phyloP scores from a whole-genome alignment of 495 filamentous ascomycete species.

The Podospora australis region DNA sequence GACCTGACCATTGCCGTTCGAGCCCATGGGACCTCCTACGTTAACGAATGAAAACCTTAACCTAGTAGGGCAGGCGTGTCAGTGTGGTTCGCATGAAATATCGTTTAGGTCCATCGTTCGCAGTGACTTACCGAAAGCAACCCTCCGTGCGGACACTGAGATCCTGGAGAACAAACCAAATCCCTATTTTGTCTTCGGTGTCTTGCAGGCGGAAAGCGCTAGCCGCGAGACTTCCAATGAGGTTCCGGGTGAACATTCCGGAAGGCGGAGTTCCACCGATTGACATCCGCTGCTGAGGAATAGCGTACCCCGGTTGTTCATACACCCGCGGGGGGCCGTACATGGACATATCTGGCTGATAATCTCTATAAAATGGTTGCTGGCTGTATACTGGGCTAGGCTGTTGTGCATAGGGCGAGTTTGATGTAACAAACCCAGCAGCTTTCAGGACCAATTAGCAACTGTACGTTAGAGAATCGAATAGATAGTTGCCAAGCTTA shows the following conservation, averaged over 20 bases:
- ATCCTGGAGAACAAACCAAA: conserved; percentile 97
- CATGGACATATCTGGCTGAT: conserved; percentile 17
- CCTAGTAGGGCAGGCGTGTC: conserved; percentile 12
- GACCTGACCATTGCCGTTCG: conserved; percentile 33
- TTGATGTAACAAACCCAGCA: conserved; percentile 3
- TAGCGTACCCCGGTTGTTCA: conserved; percentile 15
- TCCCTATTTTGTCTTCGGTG: conserved; percentile 74
- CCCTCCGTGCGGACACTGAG: conserved; percentile 91
- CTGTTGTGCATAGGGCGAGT: no score
- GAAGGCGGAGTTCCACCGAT: conserved; percentile 44
- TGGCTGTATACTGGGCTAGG: no score
- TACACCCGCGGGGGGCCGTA: conserved; percentile 23
- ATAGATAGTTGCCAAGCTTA: conserved; percentile 4
- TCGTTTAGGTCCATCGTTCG: background rate
- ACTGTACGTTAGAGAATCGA: no score
- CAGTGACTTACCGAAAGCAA: conserved; percentile 63
- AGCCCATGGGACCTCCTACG: conserved; percentile 47
- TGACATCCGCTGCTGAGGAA: conserved; percentile 29
- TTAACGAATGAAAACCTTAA: conserved; percentile 69
- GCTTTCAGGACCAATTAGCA: no score
- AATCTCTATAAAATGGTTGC: conserved; percentile 23
- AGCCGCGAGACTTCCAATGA: conserved; percentile 87
- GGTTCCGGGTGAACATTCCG: conserved; percentile 94
- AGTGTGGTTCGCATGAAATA: background rate
- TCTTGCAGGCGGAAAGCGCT: conserved; percentile 86